phyloP scores from a whole-genome alignment of 305 asterid genomes.

The Nicotiana rustica region DNA sequence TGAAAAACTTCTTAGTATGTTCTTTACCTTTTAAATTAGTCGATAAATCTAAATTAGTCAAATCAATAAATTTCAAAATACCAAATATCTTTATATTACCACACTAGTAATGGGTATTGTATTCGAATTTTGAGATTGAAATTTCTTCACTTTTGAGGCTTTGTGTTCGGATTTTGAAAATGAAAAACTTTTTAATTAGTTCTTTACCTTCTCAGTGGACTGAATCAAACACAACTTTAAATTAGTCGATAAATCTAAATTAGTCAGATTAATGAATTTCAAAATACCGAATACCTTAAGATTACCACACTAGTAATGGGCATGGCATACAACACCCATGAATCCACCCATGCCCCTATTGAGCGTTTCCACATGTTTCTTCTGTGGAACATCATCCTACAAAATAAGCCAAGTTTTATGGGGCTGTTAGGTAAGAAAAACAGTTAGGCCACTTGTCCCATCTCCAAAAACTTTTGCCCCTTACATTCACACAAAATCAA shows the following conservation, averaged over 20 bases:
- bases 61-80: not conserved
- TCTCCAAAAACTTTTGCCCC: not conserved
- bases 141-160: not conserved
- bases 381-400: not conserved
- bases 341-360: not conserved
- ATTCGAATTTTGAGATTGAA: not conserved
- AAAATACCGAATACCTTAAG: not conserved
- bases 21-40: not conserved
- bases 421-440: constrained; percentile 29
- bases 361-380: not conserved
- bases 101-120: no score
- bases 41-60: no score
- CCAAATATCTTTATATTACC: no score
- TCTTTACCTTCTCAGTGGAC: not conserved
- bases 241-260: not conserved
- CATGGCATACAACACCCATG: not conserved
- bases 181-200: not conserved
- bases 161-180: not conserved
- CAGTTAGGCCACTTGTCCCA: not conserved
- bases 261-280: not conserved
- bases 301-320: not conserved
- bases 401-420: constrained; percentile 24
- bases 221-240: no score
- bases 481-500: not conserved
- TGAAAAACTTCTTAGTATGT: not conserved